Conservation (phyloP, 192 early-diverging fungal genomes). For the Backusella parvicylindrica region DNA sequence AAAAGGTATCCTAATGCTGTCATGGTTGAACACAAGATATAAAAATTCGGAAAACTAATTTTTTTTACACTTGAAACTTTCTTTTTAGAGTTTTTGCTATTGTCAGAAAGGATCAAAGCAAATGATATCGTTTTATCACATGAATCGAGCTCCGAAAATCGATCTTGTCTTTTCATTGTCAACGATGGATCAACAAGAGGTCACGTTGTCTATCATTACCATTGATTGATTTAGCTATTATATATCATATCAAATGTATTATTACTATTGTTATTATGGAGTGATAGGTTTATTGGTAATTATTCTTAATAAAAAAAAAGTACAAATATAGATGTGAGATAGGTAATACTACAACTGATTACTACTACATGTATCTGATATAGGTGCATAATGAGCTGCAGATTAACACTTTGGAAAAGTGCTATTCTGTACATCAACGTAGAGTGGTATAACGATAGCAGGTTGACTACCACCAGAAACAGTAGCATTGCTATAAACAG, state of each 20-base stretch:
- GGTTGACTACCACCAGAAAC: neutral
- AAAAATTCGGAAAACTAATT: neutral
- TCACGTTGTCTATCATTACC: neutral
- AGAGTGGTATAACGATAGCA: slow-evolving; percentile 2
- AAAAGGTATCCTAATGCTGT: neutral
- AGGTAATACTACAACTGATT: neutral
- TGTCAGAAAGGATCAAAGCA: neutral
- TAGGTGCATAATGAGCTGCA: neutral
- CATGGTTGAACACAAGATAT: neutral
- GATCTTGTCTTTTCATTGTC: neutral
- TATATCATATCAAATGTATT: neutral
- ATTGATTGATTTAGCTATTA: neutral
- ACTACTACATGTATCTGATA: neutral
- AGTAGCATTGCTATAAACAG: neutral
- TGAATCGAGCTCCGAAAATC: neutral
- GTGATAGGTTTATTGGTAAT: neutral
- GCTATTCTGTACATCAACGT: neutral
- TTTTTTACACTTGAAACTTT: neutral
- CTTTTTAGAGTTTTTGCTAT: neutral
- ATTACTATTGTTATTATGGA: neutral
- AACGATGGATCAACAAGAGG: neutral
- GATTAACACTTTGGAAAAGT: neutral
- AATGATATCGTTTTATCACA: neutral
- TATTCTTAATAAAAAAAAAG: neutral
- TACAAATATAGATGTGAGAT: neutral